These are phyloP conservation scores for Collybiopsis luxurians DNA, from an alignment of 768 basidiomycete species.

Conservation along the genomic window DNA sequence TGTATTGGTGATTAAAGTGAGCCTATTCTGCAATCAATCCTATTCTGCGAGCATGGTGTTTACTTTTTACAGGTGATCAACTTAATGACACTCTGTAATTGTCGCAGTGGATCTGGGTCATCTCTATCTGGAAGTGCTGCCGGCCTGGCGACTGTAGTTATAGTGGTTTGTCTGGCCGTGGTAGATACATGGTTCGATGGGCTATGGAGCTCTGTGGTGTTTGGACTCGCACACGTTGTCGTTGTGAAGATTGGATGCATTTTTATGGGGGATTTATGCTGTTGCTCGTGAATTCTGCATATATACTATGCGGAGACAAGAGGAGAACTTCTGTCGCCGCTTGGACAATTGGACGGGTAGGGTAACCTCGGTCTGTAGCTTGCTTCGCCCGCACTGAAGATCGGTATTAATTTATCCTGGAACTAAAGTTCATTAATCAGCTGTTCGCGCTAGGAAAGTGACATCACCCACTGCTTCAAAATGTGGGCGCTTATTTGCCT, in stretches of 20 bases:
- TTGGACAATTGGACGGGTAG: too few relatives aligned
- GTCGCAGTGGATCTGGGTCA: background rate
- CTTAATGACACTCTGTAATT: constrained; percentile 17
- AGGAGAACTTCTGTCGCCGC: too few relatives aligned
- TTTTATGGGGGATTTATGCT: background rate
- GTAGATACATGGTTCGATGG: constrained; percentile 24
- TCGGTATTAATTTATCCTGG: too few relatives aligned
- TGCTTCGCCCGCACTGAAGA: too few relatives aligned
- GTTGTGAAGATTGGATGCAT: constrained; percentile 8
- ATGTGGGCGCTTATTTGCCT: too few relatives aligned
- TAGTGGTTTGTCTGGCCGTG: constrained; percentile 22
- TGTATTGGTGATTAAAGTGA: constrained; percentile 25
- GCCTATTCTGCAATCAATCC: background rate
- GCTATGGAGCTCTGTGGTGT: constrained; percentile 17
- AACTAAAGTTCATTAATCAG: too few relatives aligned
- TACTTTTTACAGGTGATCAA: constrained; percentile 1
- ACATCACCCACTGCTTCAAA: too few relatives aligned
- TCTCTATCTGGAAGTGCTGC: background rate
- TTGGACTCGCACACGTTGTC: constrained; percentile 20
- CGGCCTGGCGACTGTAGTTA: constrained; percentile 8
- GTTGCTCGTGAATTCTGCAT: background rate
- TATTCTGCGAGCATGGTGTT: too few relatives aligned
- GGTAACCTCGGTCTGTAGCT: too few relatives aligned
- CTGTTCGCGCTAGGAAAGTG: too few relatives aligned
- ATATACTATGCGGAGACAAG: too few relatives aligned